phyloP scores from a whole-genome alignment of 2,329 filamentous ascomycete genomes.

The Juglanconis oblonga region DNA sequence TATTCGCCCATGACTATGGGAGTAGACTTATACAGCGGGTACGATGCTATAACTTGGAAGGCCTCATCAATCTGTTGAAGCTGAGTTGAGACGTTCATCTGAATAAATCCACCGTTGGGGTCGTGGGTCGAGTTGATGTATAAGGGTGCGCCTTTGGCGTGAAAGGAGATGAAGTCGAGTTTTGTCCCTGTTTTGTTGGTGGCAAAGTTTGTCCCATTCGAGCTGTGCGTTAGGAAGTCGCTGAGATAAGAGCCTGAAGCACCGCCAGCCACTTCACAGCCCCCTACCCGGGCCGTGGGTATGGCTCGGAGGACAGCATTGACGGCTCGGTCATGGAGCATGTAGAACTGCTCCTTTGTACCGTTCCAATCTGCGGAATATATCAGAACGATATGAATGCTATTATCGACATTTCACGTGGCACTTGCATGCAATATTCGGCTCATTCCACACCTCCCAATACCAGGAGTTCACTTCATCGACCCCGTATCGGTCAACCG shows the following conservation, averaged over 20 bases:
- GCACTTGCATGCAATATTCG: constrained; percentile 3
- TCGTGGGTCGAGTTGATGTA: constrained; percentile 4
- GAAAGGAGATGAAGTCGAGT: constrained; percentile 7
- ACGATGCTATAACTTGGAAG: neutral
- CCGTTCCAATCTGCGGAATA: neutral
- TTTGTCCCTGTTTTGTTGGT: neutral
- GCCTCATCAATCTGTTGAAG: constrained; percentile 4
- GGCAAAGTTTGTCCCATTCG: constrained; percentile 3
- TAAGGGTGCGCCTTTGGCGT: constrained; percentile 2
- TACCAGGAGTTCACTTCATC: constrained; percentile 7
- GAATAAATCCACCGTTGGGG: neutral
- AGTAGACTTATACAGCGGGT: neutral
- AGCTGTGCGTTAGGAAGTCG: constrained; percentile 2
- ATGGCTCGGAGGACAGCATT: constrained; percentile 5
- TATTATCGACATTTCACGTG: too few relatives aligned
- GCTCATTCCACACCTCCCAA: constrained; percentile 8
- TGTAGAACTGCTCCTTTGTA: constrained; percentile 1
- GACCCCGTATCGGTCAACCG: constrained; percentile 1
- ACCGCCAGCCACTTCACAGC: constrained; percentile 7
- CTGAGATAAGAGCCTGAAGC: constrained; percentile 3
- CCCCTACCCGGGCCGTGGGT: constrained; percentile 5
- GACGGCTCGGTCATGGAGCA: constrained; percentile 7
- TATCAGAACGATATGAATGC: neutral
- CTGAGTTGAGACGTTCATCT: constrained; percentile 9
- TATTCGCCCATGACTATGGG: constrained; percentile 9